Percentiles rank a stretch among this genome's conserved stretches.
phyloP scores from a whole-genome alignment of 2,329 filamentous ascomycete species.

The Cordyceps farinosa region DNA sequence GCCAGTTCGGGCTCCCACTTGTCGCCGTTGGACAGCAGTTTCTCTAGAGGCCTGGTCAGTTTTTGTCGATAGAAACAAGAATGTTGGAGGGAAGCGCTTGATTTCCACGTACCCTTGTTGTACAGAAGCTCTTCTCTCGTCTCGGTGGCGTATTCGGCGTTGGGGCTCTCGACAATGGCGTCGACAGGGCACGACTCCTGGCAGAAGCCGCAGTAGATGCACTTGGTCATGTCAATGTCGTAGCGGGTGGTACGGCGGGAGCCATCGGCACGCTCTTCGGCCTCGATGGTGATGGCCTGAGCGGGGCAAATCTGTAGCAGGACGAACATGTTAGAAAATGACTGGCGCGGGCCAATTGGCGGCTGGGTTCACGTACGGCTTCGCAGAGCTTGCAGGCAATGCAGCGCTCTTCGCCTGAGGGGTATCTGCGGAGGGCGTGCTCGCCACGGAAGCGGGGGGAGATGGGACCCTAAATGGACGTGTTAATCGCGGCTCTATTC shows the following conservation, averaged over 20 bases:
- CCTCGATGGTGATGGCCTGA: constrained; percentile 98
- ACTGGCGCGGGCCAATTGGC: background rate
- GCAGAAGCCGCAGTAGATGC: constrained; percentile 99
- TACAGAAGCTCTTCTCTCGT: constrained; percentile 90
- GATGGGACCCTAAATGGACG: constrained; percentile 67
- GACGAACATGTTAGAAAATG: background rate
- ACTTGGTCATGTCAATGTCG: constrained; percentile 99
- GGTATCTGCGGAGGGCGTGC: constrained; percentile 93
- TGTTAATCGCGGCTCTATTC: constrained; percentile 1
- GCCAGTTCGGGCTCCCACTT: constrained; percentile 98
- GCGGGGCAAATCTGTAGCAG: constrained; percentile 75
- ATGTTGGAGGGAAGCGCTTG: too few species aligned
- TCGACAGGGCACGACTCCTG: constrained; percentile 98
- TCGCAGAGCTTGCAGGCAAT: constrained; percentile 99
- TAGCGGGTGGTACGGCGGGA: constrained; percentile 94
- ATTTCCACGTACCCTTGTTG: constrained; percentile 67
- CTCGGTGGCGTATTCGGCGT: constrained; percentile 61
- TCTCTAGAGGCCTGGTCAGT: constrained; percentile 52
- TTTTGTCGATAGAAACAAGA: background rate
- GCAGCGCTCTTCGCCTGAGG: constrained; percentile 95
- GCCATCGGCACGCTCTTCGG: constrained; percentile 94
- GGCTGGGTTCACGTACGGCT: constrained; percentile 50
- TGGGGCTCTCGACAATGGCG: constrained; percentile 69
- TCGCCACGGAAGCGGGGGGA: constrained; percentile 97
- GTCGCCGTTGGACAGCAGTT: constrained; percentile 82